Conservation (phyloP, 2,329 filamentous ascomycete species). For the Diaporthe capsici region DNA sequence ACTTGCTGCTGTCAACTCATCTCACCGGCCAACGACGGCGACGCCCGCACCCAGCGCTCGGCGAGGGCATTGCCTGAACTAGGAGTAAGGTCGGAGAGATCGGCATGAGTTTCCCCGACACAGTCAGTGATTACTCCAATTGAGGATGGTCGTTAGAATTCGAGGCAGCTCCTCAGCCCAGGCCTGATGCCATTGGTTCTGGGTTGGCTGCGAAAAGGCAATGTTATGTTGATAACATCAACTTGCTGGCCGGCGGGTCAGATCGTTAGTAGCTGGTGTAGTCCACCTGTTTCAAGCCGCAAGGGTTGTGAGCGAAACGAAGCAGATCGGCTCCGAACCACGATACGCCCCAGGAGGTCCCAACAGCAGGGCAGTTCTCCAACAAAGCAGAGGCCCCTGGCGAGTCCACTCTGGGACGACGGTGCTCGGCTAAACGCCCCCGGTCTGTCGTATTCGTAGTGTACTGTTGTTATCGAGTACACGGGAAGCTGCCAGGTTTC, state of each 20-base stretch:
- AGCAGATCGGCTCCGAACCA: slow-evolving; percentile 34
- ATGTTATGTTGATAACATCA: not conserved
- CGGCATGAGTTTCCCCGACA: not conserved
- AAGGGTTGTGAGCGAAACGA: slow-evolving; percentile 24
- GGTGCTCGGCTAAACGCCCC: not conserved
- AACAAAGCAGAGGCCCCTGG: slow-evolving; percentile 6
- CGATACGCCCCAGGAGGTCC: slow-evolving; percentile 20
- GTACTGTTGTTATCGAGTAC: not conserved
- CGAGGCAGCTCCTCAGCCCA: not conserved
- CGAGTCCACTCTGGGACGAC: slow-evolving; percentile 1
- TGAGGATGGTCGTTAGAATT: not conserved
- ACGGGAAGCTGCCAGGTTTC: not conserved
- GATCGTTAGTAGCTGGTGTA: not conserved
- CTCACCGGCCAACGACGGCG: slow-evolving; percentile 14
- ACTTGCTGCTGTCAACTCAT: not conserved
- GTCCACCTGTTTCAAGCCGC: slow-evolving; percentile 28
- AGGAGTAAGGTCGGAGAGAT: not conserved
- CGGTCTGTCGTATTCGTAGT: not conserved
- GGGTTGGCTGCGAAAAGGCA: not conserved
- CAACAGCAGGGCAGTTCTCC: slow-evolving; percentile 29
- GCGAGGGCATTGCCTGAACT: slow-evolving; percentile 1
- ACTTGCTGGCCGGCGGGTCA: slow-evolving; percentile 13
- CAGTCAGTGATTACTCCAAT: not conserved
- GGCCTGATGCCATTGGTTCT: not conserved
- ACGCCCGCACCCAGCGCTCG: slow-evolving; percentile 10